Base-by-base conservation (phyloP, 2,329 filamentous ascomycete genomes). In the Raffaelea albimanens region DNA sequence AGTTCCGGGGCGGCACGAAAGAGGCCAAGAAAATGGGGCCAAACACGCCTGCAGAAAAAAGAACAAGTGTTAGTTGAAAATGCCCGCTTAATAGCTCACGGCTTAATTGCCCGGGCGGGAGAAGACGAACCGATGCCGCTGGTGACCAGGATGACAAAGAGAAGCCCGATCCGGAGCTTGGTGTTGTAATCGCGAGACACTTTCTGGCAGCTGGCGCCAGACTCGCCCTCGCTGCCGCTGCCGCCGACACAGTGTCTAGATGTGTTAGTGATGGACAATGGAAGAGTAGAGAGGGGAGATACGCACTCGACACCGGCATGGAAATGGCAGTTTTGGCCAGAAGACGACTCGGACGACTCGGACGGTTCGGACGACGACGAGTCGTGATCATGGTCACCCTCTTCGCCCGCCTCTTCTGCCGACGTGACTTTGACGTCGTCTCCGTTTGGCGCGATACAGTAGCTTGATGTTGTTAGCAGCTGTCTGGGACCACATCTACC, bases 241-340 rank as follows among this genome's bases (percentile, higher is more conserved):
- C 60, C 67, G 8, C 73, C 71, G 13, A 76, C 71, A 53, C 82
- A 86, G 56, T 85, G 77, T 52, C 73, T 71, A 62, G 56, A 57
- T 22, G 31, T 43, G 50, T 52, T 42, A 39, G 47, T 40, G 40
- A 14, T 45, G 44, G n/a, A 16, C 34, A 38, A 38, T 5, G 18
- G 5, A 16, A 16, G 18, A 16, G 34, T 8, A 16, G 14, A 52
- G 19, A 16, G 44, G 5, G 4, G 34, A 9, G 18, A 7, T 41
- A 66, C 80, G 64, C 67, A 85, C 82, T 87, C 81, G 20, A 88
- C 80, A 34, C 83, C 83, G 10, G 83, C 83, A 55, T 89, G 84
- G 62, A 83, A 86, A 58, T 89, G 85, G 55, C 83, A 87, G 55
- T 76, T 70, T 53, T 70, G 48, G 44, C 53, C 23, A 43, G 56